Evolutionary conservation across 2,329 filamentous ascomycete species (phyloP), one percentile per base, ranked within the genome.

Genomic region (Fusarium sp.): DNA sequence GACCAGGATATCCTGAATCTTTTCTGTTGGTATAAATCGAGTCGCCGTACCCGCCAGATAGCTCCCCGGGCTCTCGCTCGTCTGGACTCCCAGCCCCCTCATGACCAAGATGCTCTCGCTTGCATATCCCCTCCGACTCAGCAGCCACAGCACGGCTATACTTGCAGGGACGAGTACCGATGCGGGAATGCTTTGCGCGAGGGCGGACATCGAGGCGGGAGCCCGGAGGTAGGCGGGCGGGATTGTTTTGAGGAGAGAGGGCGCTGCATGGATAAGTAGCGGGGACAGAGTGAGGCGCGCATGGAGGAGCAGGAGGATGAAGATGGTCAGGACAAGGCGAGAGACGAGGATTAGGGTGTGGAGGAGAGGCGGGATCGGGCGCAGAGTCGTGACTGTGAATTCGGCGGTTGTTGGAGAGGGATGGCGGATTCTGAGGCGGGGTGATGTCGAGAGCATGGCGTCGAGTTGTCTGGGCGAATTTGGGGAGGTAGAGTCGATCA

Each of bases 1-100:
- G 53, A 99, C 93, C 57, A 98, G 89, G 60, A 99, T 91, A 78
- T 99, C 96, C 77, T 93, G 93, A 62, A 99, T 97, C 81, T 94
- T 91, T 46, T 92, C 93, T 0, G 95, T 97, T 1, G 96, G 95
- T 63, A 99, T 98, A 79, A 91, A 87, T 60, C 87, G 81, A 75
- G 87, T 87, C 58, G 82, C 80, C 47, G 78, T 73, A 16, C 79
- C 73, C 4, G 80, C 78, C 37, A 95, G 84, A 75, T 93, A 94
- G 9, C 90, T 92, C 15, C 65, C 66, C 6, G 80, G 66, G 9
- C 91, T 90, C 30, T 89, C 91, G 8, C 89, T 91, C 3, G 94
- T 98, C 83, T 99, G 96, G 55, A 99, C 91, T 8, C 96, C 96
- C 13, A 99, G 86, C 0, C 95, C 94, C 23, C 94, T 90, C 71